A percentile compares a stretch with the other conserved stretches of the same genome.
Conservation (phyloP, 169 alveolate species). For the Plasmodium coatneyi region DNA sequence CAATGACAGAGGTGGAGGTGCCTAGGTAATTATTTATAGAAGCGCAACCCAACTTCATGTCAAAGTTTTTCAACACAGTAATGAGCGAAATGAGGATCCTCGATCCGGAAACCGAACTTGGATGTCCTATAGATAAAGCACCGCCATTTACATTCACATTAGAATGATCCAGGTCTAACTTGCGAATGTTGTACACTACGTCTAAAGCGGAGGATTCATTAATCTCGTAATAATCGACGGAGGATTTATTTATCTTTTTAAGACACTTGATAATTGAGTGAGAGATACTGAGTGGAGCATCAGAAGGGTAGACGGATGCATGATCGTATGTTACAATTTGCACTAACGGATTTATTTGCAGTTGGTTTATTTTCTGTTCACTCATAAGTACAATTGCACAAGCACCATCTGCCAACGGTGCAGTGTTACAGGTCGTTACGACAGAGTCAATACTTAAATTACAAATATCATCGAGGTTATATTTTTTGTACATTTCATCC, state of each 20-base stretch:
- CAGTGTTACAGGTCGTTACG: slow-evolving; percentile 48
- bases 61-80: slow-evolving; percentile 77
- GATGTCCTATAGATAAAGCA: slow-evolving; percentile 79
- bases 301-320: slow-evolving; percentile 69
- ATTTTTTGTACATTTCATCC: slow-evolving; percentile 48
- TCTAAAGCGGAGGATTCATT: slow-evolving; percentile 78
- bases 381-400: slow-evolving; percentile 69
- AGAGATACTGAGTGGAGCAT: slow-evolving; percentile 72
- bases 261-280: slow-evolving; percentile 47
- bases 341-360: slow-evolving; percentile 67
- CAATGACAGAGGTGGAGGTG: slow-evolving; percentile 76
- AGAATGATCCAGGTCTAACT: slow-evolving; percentile 73
- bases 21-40: slow-evolving; percentile 78
- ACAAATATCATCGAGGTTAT: slow-evolving; percentile 67
- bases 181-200: slow-evolving; percentile 73
- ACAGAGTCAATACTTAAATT: slow-evolving; percentile 54
- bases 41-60: slow-evolving; percentile 79
- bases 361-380: slow-evolving; percentile 58
- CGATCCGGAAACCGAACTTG: slow-evolving; percentile 82
- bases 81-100: slow-evolving; percentile 78
- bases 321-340: slow-evolving; percentile 76
- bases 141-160: slow-evolving; percentile 81
- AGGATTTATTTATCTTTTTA: slow-evolving; percentile 33
- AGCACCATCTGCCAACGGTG: slow-evolving; percentile 74
- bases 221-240: slow-evolving; percentile 80